Base-by-base conservation (phyloP, 2,329 filamentous ascomycete species). In the Sclerotinia sclerotiorum region DNA sequence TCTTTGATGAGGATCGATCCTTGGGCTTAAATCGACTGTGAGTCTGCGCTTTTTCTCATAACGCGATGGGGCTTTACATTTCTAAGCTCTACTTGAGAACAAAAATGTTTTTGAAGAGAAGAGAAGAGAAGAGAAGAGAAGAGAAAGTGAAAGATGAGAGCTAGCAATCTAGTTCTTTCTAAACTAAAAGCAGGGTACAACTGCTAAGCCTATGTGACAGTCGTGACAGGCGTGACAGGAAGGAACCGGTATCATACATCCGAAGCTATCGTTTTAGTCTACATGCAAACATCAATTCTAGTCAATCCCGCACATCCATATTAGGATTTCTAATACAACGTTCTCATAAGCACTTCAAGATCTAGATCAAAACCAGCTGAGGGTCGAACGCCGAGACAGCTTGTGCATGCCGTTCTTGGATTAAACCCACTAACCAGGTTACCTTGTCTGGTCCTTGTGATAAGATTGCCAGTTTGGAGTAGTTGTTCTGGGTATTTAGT, bases 181-280 rank as follows among this genome's bases (percentile, higher is more conserved):
- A 21, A 60, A 60, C 27, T 60, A 29, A 60, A 6, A 29, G 39
- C 42, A 60, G 39, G 42, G 57, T 19, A 61, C 19, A 48, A 11
- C 27, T 46, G 10, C 54, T 19, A 11, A 35, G 19, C 29, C 49
- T 24, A 35, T 15, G 27, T 62, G 44, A 19, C 44, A 35, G 29
- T 29, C 44, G 44, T 49, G 44, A 62, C 58, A 48, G 58, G 58
- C 44, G 44, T 49, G 44, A 62, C 58, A 48, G 58, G 58, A 62
- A 61, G 5, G 32, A 56, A 17, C 42, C 58, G 29, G 27, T 32
- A 49, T n/a, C 27, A 21, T 49, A 49, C 27, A 35, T 24, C 27
- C 44, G 44, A 15, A 32, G 58, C 42, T 61, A 46, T 3, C 27
- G 48, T 35, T 24, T 61, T 21, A 60, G 2, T 24, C 57, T 46